Evolutionary conservation across 129 eudicot genomes (phyloP), one percentile per base, ranked within the genome.

Genomic region (Centrapalus pauciflorus): DNA sequence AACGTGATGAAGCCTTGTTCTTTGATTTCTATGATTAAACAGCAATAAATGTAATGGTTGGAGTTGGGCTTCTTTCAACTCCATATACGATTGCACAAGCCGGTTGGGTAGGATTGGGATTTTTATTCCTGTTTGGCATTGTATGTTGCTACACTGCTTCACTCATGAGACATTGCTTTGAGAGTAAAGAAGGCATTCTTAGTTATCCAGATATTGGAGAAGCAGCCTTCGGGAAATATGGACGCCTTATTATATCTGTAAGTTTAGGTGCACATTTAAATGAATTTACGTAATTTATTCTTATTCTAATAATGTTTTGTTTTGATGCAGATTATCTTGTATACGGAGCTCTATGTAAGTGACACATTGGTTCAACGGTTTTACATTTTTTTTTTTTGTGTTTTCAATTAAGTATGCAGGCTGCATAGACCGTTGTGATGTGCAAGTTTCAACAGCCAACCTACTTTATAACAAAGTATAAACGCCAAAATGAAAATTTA

Each of bases 171-270:
- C 56, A 80, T 45, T 94, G 99, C 71, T 84, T 94, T 71, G 99
- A 94, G 72, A 94, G 95, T 71, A 82, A 55, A 62, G 80, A 83
- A 23, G 96, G 88, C 12, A 83, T 94, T 40, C 29, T 80, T 25
- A 86, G 90, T 17, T 94, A 80, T 79, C 93, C 99, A 7, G 99
- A 94, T 70, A 78, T 94, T 54, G 99, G 99, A 69, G 96, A 94
- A 77, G 99, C 99, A 29, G 99, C 99, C 17, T 94, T 94, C 79
- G 99, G 99, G 29, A 89, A 80, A 81, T 82, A 80, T 30, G 99
- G 99, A 2, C 97, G 99, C 46, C 78, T 94, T 72, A 16, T 84
- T 7, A 48, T 94, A 72, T 94, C 97, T 25, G 95, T 94, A 65
- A 89, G 99, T 80, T 60, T 12, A 7, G 10, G 19, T 72, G 27